Evolutionary conservation across 1,139 yeast species (phyloP).

Genomic region (Candida neerlandica): DNA sequence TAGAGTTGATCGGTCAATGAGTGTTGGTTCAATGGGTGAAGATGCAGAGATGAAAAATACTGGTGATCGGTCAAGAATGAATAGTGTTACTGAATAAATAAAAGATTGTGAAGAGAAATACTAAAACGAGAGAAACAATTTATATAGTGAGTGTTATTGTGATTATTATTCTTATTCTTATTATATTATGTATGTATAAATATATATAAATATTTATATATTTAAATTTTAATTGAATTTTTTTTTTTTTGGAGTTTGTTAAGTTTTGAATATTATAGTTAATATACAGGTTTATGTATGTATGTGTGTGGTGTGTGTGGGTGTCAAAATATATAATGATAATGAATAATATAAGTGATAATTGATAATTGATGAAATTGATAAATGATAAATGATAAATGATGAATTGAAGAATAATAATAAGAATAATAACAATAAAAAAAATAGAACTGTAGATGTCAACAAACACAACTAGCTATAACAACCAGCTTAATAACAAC

Average conservation of each 20-base stretch:
- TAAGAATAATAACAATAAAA: conserved; percentile 6
- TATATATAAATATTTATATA: no score
- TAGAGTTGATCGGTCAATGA: conserved; percentile 9
- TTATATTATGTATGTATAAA: no score
- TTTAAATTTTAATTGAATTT: no score
- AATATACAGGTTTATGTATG: background rate
- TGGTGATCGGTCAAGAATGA: conserved; percentile 12
- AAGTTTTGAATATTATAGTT: no score
- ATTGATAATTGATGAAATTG: no score
- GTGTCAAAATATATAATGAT: no score
- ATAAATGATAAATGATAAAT: background rate
- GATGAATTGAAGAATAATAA: background rate
- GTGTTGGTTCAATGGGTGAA: conserved; percentile 8
- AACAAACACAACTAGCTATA: no score
- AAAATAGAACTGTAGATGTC: background rate
- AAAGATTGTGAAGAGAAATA: no score
- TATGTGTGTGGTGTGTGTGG: background rate
- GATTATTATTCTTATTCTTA: no score
- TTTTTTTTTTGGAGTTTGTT: background rate
- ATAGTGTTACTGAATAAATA: conserved; percentile 12
- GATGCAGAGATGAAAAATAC: conserved; percentile 1
- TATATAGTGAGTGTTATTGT: no score
- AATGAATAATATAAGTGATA: no score
- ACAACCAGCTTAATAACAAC: conserved; percentile 10
- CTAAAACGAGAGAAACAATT: no score